Conservation (phyloP, 2,329 filamentous ascomycete genomes). For the Trichoderma hamatum region DNA sequence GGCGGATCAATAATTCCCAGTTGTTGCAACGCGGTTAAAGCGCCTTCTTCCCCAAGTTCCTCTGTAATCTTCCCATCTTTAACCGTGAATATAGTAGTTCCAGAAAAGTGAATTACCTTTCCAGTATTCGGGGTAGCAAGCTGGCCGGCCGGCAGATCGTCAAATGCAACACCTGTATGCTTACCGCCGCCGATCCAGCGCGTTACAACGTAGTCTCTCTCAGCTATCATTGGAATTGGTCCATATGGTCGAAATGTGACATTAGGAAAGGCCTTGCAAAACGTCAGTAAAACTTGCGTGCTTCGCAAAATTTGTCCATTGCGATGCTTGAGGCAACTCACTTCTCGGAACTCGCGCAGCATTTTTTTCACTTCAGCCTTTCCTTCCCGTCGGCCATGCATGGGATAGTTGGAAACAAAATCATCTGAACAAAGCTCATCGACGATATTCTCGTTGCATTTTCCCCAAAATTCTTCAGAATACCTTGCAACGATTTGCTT, state of each 20-base stretch:
- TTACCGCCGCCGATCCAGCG: neutral
- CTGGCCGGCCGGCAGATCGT: neutral
- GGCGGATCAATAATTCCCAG: neutral
- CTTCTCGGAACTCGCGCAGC: neutral
- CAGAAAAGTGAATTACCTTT: neutral
- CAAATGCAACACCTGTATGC: slow-evolving; percentile 6
- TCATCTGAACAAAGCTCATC: neutral
- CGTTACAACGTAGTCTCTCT: slow-evolving; percentile 6
- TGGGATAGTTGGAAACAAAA: neutral
- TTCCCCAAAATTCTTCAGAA: neutral
- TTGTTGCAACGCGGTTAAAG: neutral
- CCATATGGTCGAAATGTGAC: neutral
- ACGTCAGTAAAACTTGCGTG: neutral
- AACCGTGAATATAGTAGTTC: neutral
- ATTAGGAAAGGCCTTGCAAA: neutral
- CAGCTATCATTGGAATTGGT: slow-evolving; percentile 4
- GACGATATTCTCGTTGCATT: neutral
- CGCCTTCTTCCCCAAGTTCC: neutral
- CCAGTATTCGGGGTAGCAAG: neutral
- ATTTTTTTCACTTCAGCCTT: neutral
- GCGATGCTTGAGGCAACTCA: neutral
- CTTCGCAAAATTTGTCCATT: too few relatives aligned
- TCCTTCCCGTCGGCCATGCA: neutral
- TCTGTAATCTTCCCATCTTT: neutral
- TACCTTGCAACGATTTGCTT: neutral